Conservation (phyloP, 1,139 yeast genomes). For the Taphrina flavorubra region DNA sequence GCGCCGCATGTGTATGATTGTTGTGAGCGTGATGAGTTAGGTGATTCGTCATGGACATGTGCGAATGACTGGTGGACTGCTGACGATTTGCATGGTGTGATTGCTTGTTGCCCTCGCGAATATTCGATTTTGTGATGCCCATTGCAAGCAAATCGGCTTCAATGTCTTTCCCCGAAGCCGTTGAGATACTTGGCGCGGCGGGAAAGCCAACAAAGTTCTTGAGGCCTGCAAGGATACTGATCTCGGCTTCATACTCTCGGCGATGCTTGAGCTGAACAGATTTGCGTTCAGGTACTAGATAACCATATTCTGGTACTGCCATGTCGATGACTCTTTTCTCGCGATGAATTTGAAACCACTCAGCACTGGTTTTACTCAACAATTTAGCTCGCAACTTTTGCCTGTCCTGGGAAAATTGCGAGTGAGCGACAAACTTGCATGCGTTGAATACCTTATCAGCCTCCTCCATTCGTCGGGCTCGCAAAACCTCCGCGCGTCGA, state of each 20-base stretch:
- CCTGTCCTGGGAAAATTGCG: conserved; percentile 72
- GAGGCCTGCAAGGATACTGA: conserved; percentile 64
- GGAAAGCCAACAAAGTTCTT: conserved; percentile 68
- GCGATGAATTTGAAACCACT: conserved; percentile 90
- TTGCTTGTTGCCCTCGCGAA: conserved; percentile 1
- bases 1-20: conserved; percentile 8
- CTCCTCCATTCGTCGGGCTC: conserved; percentile 70
- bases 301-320: conserved; percentile 60
- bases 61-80: not conserved
- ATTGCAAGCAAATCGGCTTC: conserved; percentile 54
- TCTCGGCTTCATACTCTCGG: conserved; percentile 61
- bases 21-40: conserved; percentile 1
- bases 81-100: not conserved
- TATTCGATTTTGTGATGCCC: conserved; percentile 19
- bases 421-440: conserved; percentile 78
- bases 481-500: conserved; percentile 73
- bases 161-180: conserved; percentile 60
- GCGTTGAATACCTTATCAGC: conserved; percentile 79
- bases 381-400: conserved; percentile 71
- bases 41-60: conserved; percentile 8
- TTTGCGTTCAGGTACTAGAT: conserved; percentile 50
- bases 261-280: conserved; percentile 61
- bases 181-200: conserved; percentile 60
- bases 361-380: conserved; percentile 75
- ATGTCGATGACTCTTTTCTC: conserved; percentile 87